A percentile compares a stretch with the other conserved stretches of the same genome.
phyloP scores from a whole-genome alignment of 495 filamentous ascomycete genomes.

The Peziza echinospora region DNA sequence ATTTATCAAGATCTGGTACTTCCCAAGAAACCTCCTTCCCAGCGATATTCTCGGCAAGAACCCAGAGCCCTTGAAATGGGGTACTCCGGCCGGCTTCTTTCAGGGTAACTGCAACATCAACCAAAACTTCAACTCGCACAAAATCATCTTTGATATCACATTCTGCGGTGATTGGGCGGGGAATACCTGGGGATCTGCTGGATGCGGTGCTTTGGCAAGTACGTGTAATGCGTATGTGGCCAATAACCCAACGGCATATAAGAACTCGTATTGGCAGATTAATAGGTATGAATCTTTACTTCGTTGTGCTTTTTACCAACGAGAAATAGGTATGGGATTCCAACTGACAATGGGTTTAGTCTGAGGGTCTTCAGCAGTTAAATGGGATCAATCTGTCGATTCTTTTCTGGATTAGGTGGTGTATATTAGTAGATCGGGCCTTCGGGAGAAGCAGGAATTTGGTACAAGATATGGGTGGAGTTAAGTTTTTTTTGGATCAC shows the following conservation, averaged over 20 bases:
- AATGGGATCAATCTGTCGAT: too few species aligned
- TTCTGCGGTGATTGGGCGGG: slow-evolving; percentile 90
- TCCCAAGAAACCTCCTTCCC: slow-evolving; percentile 40
- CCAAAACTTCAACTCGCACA: slow-evolving; percentile 43
- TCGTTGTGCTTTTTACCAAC: too few species aligned
- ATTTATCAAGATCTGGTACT: slow-evolving; percentile 58
- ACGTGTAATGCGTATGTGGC: slow-evolving; percentile 44
- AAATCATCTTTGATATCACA: slow-evolving; percentile 59
- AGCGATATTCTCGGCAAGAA: slow-evolving; percentile 31
- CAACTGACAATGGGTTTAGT: too few species aligned
- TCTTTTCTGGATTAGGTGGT: too few species aligned
- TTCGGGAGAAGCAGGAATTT: too few species aligned
- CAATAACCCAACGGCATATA: slow-evolving; percentile 36
- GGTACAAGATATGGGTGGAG: too few species aligned
- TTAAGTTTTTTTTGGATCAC: too few species aligned
- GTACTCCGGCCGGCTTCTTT: slow-evolving; percentile 44
- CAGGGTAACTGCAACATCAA: slow-evolving; percentile 42
- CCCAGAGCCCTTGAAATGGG: slow-evolving; percentile 44
- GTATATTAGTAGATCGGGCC: too few species aligned
- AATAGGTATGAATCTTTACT: too few species aligned
- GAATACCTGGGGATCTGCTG: slow-evolving; percentile 28
- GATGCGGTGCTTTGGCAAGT: slow-evolving; percentile 23
- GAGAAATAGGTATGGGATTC: too few species aligned
- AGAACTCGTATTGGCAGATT: slow-evolving; percentile 48
- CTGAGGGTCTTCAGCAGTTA: too few species aligned